Evolutionary conservation across 306 rosid genomes (phyloP), one percentile per base, ranked within the genome.

Genomic region (Trifolium pratense): DNA sequence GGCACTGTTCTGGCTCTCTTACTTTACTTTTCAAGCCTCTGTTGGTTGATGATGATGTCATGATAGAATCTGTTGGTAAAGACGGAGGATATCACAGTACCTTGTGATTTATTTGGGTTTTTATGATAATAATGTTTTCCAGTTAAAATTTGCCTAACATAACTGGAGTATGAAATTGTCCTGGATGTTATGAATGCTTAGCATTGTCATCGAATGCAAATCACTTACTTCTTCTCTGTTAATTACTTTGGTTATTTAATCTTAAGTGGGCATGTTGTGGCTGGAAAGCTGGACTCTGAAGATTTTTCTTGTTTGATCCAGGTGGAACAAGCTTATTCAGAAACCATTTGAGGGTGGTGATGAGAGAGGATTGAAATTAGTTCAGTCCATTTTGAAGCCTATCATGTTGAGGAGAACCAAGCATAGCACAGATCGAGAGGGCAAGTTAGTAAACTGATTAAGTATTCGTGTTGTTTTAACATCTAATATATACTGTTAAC

Each of bases 321-420:
- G 98, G 98, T 93, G 98, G 98, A 91, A 93, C 85, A 93, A 88
- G 81, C 97, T 93, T 56, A 79, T 93, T 71, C 98, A 93, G 81
- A 93, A 93, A 77, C 98, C 98, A 76, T 89, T 89, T 73, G 98
- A 93, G 80, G 92, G 93, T 72, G 98, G 98, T 72, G 97, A 93
- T 85, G 96, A 86, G 77, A 91, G 93, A 80, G 96, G 94, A 68
- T 78, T 91, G 71, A 93, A 89, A 69, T 83, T 93, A 82, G 97
- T 91, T 78, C 97, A 93, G 78, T 89, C 98, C 75, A 86, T 93
- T 81, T 85, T 93, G 76, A 91, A 93, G 83, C 87, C 93, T 65
- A 89, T 91, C 80, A 93, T 93, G 98, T 82, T 93, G 79, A 88
- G 97, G 89, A 93, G 98, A 81, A 93, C 98, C 66, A 93, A 93